Evolutionary conservation across 1,284 basidiomycete genomes (phyloP), one percentile per base, ranked within the genome.

Genomic region (Puccinia triticina): DNA sequence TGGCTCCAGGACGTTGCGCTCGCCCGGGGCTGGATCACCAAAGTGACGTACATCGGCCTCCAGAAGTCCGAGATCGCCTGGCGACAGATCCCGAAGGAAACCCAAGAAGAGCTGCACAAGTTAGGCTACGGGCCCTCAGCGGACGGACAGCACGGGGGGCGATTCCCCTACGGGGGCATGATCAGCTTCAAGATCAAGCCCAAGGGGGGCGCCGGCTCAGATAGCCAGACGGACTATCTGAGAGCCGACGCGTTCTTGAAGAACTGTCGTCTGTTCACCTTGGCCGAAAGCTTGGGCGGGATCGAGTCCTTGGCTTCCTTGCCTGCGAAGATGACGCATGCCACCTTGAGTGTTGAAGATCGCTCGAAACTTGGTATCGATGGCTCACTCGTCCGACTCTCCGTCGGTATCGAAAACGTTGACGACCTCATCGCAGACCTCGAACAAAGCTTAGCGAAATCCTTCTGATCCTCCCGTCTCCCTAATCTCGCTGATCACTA

Each of bases 251-350:
- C 87, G 84, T 95, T 98, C 89, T 88, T 97, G 78, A 90, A 90
- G 0, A 87, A 90, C 1, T 89, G 92, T 48, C 88, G 90, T 61
- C 86, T 96, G 67, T 96, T 97, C 86, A 91, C 92, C 18, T 90
- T 98, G 23, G 96, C 96, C 2, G 95, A 97, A 89, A 92, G 91
- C 71, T 88, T 98, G 7, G 96, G 96, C 1, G 96, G 95, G 0
- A 94, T 97, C 21, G 96, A 98, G 90, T 92, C 91, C 86, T 88
- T 97, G 75, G 93, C 93, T 10, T 94, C 96, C 88, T 90, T 93
- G 59, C 94, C 94, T 0, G 85, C 59, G 57, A 85, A 85, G 84
- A 88, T 88, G 88, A 88, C 88, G 7, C 88, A 88, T 83, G 87
- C 86, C 26, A 86, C 85, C 14, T 85, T 96, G 74, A 92, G 93